Evolutionary conservation across 1,284 basidiomycete species (phyloP), one percentile per base, ranked within the genome.

Genomic region (Inonotus obliquus): DNA sequence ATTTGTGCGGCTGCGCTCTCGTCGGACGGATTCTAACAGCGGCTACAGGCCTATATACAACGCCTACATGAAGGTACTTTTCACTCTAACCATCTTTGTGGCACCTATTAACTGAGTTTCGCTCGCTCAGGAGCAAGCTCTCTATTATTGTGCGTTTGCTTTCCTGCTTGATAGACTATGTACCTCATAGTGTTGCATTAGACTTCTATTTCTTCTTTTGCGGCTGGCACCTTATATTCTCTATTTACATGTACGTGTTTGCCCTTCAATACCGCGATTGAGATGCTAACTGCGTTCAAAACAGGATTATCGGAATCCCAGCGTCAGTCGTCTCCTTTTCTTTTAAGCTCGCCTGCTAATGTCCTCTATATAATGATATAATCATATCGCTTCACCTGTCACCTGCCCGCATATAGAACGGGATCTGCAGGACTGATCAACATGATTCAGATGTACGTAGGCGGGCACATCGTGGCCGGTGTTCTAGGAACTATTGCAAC

Each of bases 401-500:
- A 9, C 19, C 48, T 71, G 74, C 10, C n/a, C n/a, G 71, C 74
- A 65, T 72, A 70, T 17, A 90, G 91, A 63, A 97, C 96, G 47
- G 96, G 96, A 27, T 93, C 92, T 44, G 94, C 93, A 11, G 96
- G 97, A n/a, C 80, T 99, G 52, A 92, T 98, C 71, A 92, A 94
- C 74, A 96, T 89, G 37, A 92, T 97, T 67, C 79, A 86, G 65
- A 86, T 87, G 78, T 92, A 86, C 71, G 78, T 80, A n/a, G 71
- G 75, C 49, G 78, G 81, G 53, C 77, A 80, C 53, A 77, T 91
- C 74, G 84, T 85, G 23, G 88, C 93, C 19, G 94, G 85, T 55
- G 79, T 95, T 55, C 80, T 98, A 57, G 87, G 91, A 51, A 78
- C 86, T 13, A 74, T 99, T 53, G 83, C 94, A 2, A 94, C 91